Evolutionary conservation across 2,329 filamentous ascomycete genomes (phyloP), one percentile per base, ranked within the genome.

Genomic region (Hymenotorrendiella dingleyae): DNA sequence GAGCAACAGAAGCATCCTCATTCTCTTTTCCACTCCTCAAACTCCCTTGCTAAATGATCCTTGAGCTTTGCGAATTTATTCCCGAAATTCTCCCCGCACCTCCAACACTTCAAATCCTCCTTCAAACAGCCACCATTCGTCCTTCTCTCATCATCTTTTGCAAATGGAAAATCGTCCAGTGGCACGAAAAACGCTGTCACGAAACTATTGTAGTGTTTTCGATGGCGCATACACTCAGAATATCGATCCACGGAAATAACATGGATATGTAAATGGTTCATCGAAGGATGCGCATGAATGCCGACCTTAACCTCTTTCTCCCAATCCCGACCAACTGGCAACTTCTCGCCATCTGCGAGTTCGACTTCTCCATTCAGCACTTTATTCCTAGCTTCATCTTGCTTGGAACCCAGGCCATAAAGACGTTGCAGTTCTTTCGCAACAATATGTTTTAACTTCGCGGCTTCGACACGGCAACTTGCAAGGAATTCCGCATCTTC

Each of bases 121-220:
- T 72, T 67, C 49, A 89, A 64, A 64, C 84, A 89, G 14, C 73
- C 71, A 42, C 73, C 67, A 45, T 64, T 65, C 0, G 67, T 69
- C 50, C 82, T 71, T 46, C 87, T 68, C 34, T 66, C 63, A 61
- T 94, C 87, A 42, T 82, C 76, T 20, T 68, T 49, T 0, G 72
- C 70, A 22, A 97, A 66, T 4, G 93, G 91, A 37, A 96, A 91
- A 46, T 90, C 85, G 17, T 80, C 80, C 20, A 97, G 58, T 12
- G 74, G 71, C 10, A 97, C 76, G 17, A 98, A 77, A 62, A 97
- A 98, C 3, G 77, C 76, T 40, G 90, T 94, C 23, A 78, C 80
- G 65, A 97, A 97, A 50, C 85, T 93, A 59, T 93, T 87, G 66
- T 96, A 97, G 66, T 97, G 93, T 62, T 89, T 91, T 50, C 80